Evolutionary conservation across 75 land plant genomes (phyloP), one percentile per base, ranked within the genome.

Genomic region (Sequoiadendron giganteum): DNA sequence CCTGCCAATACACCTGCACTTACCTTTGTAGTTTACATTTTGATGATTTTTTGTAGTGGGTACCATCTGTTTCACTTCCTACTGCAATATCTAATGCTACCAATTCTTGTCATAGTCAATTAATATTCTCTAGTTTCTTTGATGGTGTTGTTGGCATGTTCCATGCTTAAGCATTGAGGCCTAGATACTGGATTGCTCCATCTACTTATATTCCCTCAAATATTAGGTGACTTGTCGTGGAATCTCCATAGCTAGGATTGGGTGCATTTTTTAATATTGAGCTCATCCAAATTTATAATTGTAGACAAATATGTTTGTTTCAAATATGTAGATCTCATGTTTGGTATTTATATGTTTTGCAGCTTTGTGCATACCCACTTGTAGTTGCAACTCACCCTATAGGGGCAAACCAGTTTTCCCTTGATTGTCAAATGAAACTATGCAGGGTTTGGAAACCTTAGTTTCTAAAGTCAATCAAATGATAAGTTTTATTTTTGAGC

Each of bases 91-190:
- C 95, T 19, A 93, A 93, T 92, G 97, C 97, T 28, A 95, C 94
- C 84, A 94, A 91, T 89, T 95, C 97, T 36, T 95, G 97, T 86
- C 95, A 95, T 86, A 95, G 97, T 86, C 94, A 94, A 82, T 30
- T 91, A 68, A 90, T 95, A 82, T 95, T 92, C 86, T 95, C 93
- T 9, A 88, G 93, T 76, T 94, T 95, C 65, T n/a, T 84, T 36
- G 97, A 95, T 90, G 95, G 91, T 56, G 89, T 93, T 11, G 91
- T 94, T 9, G 90, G 93, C 47, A 87, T 95, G 2, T 92, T 95
- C 80, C 92, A 47, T 86, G 90, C 94, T 52, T 68, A 92, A 80
- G 87, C 76, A n/a, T 93, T 95, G n/a, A 85, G 90, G 38, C 88
- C 93, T 30, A 55, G 94, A 36, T 95, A 94, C 78, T 90, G 94